Evolutionary conservation across 2,329 filamentous ascomycete genomes (phyloP).

Genomic region (Phyllosticta paracitricarpa): DNA sequence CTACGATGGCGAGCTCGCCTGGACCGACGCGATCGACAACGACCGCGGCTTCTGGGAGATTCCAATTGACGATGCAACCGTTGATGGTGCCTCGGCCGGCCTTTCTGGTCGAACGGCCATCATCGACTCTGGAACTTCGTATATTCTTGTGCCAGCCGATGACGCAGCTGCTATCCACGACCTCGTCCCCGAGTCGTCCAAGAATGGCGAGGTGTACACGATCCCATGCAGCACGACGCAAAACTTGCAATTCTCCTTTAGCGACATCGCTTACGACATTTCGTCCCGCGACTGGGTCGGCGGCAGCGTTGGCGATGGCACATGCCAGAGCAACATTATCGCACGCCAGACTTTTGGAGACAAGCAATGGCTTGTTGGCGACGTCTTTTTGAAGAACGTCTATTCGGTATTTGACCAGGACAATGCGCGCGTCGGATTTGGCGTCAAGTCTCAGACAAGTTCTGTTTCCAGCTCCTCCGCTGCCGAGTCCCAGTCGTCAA

Average conservation of each 20-base stretch:
- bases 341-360: conserved; percentile 56
- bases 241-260: conserved; percentile 56
- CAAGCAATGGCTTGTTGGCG: conserved; percentile 68
- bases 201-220: conserved; percentile 52
- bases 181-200: conserved; percentile 48
- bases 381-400: conserved; percentile 82
- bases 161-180: conserved; percentile 61
- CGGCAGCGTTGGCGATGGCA: conserved; percentile 24
- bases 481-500: conserved; percentile 1
- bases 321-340: conserved; percentile 61
- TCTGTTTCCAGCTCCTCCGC: background rate
- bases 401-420: conserved; percentile 79
- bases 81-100: conserved; percentile 43
- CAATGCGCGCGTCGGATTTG: conserved; percentile 48
- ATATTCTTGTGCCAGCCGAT: conserved; percentile 58
- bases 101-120: conserved; percentile 51
- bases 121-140: conserved; percentile 78
- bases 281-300: conserved; percentile 63
- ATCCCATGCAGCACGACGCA: conserved; percentile 62
- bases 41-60: conserved; percentile 62
- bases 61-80: conserved; percentile 53
- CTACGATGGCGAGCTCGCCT: conserved; percentile 59
- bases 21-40: conserved; percentile 45
- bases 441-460: conserved; percentile 15
- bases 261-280: conserved; percentile 55